Conservation (phyloP, 2,329 filamentous ascomycete species). For the Talaromyces sp. region DNA sequence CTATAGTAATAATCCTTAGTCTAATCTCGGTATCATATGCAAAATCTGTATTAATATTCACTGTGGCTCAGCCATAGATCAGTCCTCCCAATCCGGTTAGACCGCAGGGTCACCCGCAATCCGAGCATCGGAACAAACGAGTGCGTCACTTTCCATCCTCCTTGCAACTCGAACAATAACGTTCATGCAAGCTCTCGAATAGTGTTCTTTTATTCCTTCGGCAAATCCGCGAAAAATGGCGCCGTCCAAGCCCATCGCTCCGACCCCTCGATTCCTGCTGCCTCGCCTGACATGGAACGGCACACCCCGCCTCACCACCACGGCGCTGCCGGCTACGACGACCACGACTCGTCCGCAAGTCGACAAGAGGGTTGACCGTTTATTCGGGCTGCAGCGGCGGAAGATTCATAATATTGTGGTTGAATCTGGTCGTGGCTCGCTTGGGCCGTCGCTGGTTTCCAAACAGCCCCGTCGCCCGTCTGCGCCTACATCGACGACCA, state of each 20-base stretch:
- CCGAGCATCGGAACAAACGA: background rate
- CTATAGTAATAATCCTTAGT: too few relatives aligned
- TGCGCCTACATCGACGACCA: slow-evolving; percentile 14
- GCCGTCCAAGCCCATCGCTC: slow-evolving; percentile 35
- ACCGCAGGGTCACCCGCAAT: background rate
- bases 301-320: slow-evolving; percentile 27
- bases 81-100: background rate
- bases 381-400: slow-evolving; percentile 17
- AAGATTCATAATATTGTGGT: slow-evolving; percentile 15
- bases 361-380: slow-evolving; percentile 12
- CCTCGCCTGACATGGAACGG: slow-evolving; percentile 39
- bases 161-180: background rate
- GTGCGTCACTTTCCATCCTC: background rate
- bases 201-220: background rate
- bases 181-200: background rate
- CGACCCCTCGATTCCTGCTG: slow-evolving; percentile 39
- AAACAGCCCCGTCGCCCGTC: slow-evolving; percentile 1
- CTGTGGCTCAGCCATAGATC: background rate
- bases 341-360: slow-evolving; percentile 13
- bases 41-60: background rate
- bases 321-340: slow-evolving; percentile 20
- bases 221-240: slow-evolving; percentile 27
- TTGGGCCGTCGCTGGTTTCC: slow-evolving; percentile 2
- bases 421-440: slow-evolving; percentile 10
- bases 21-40: too few relatives aligned